Conservation (phyloP, 129 eudicot genomes). For the Centella asiatica region DNA sequence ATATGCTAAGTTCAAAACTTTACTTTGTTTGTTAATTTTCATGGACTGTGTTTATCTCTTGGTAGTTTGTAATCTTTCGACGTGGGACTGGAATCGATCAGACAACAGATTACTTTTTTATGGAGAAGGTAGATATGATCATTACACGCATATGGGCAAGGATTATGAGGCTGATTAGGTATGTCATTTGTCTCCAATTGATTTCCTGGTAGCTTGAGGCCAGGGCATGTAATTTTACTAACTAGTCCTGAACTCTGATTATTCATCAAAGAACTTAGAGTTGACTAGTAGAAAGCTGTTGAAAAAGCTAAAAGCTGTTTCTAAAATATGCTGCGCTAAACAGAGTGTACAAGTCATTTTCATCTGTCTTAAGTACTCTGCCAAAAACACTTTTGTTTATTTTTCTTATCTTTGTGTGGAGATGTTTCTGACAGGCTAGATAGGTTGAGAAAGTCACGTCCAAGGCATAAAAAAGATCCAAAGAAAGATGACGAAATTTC, state of each 20-base stretch:
- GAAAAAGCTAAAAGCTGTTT: background rate
- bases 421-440: conserved; percentile 45
- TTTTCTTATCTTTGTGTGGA: background rate
- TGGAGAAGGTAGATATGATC: conserved; percentile 85
- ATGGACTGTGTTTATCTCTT: background rate
- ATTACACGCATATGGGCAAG: conserved; percentile 77
- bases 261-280: background rate
- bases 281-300: background rate
- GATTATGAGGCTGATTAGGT: conserved; percentile 71
- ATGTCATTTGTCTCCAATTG: background rate
- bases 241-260: background rate
- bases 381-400: background rate
- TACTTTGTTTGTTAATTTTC: conserved; percentile 8
- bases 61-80: conserved; percentile 78
- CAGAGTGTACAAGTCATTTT: no score
- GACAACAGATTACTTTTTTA: conserved; percentile 65
- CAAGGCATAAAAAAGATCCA: conserved; percentile 34
- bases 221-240: background rate
- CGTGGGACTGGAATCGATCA: conserved; percentile 92
- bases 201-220: conserved; percentile 10
- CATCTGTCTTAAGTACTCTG: background rate
- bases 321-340: no score
- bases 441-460: conserved; percentile 40
- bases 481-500: conserved; percentile 60
- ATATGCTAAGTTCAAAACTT: background rate